Conservation (phyloP, 257 asterid species). For the Verbena officinalis region DNA sequence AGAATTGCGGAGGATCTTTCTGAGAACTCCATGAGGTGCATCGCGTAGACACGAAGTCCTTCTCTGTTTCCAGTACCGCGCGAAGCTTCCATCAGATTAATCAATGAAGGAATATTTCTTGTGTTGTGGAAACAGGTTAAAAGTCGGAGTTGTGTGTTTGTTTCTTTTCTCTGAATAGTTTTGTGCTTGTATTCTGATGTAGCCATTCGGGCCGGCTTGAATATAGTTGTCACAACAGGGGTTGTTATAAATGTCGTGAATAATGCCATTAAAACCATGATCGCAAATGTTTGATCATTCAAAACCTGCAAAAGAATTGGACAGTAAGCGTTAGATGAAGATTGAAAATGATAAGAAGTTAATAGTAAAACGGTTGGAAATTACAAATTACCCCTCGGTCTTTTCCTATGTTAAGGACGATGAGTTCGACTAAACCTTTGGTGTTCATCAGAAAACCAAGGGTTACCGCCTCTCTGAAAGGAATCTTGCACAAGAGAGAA, state of each 20-base stretch:
- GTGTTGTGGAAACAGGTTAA: slow-evolving; percentile 57
- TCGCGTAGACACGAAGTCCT: slow-evolving; percentile 59
- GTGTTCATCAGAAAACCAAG: slow-evolving; percentile 89
- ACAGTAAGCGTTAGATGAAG: not conserved
- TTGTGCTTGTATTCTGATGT: slow-evolving; percentile 42
- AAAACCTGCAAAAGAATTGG: slow-evolving; percentile 38
- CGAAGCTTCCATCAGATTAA: slow-evolving; percentile 61
- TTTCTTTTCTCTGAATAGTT: slow-evolving; percentile 45
- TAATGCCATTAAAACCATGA: slow-evolving; percentile 62
- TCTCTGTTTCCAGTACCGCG: slow-evolving; percentile 48
- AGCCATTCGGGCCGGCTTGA: slow-evolving; percentile 55
- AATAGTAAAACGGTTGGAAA: not conserved
- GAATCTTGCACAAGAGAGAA: slow-evolving; percentile 55
- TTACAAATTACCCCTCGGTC: slow-evolving; percentile 38
- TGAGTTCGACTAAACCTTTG: slow-evolving; percentile 74
- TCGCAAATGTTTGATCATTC: slow-evolving; percentile 64
- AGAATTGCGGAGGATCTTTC: slow-evolving; percentile 58
- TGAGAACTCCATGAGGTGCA: slow-evolving; percentile 65
- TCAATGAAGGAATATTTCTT: slow-evolving; percentile 45
- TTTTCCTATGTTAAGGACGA: slow-evolving; percentile 69
- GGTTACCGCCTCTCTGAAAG: slow-evolving; percentile 59
- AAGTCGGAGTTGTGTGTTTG: slow-evolving; percentile 39
- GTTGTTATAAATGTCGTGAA: slow-evolving; percentile 67
- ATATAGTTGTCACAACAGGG: slow-evolving; percentile 42
- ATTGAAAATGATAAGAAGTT: not conserved